These are phyloP conservation scores for Senecio squalidus DNA, from an alignment of 140 eudicot genomes.

Conservation along the genomic window DNA sequence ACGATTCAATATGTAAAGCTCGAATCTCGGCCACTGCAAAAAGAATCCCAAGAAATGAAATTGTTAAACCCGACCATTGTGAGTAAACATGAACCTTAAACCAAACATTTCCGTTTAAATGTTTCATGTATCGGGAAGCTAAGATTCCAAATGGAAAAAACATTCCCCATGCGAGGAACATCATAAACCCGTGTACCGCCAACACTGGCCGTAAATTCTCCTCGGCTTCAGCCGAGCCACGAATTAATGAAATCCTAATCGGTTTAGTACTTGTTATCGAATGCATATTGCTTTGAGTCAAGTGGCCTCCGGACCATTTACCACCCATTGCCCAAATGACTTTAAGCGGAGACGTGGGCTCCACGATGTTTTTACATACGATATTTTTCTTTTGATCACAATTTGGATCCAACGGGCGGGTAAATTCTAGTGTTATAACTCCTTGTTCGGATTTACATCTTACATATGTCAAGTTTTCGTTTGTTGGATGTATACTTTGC, in stretches of 20 bases:
- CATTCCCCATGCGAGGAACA: slow-evolving; percentile 95
- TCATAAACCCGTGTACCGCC: slow-evolving; percentile 93
- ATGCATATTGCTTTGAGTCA: slow-evolving; percentile 81
- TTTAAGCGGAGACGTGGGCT: slow-evolving; percentile 77
- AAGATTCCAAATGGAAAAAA: slow-evolving; percentile 79
- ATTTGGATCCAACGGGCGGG: slow-evolving; percentile 73
- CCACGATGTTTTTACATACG: slow-evolving; percentile 73
- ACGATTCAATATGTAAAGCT: slow-evolving; percentile 45
- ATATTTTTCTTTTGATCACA: slow-evolving; percentile 46
- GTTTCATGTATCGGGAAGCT: slow-evolving; percentile 79
- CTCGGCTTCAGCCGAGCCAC: slow-evolving; percentile 87
- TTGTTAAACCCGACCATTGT: slow-evolving; percentile 85
- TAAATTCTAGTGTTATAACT: slow-evolving; percentile 77
- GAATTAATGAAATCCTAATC: slow-evolving; percentile 59
- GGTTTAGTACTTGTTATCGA: slow-evolving; percentile 61
- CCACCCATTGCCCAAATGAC: slow-evolving; percentile 97
- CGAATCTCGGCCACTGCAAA: slow-evolving; percentile 92
- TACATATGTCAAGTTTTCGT: slow-evolving; percentile 75
- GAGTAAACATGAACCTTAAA: slow-evolving; percentile 73
- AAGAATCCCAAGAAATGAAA: slow-evolving; percentile 74
- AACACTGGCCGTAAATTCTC: slow-evolving; percentile 81
- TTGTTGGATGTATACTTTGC: slow-evolving; percentile 55
- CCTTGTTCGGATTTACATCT: slow-evolving; percentile 91
- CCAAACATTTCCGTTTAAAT: slow-evolving; percentile 75
- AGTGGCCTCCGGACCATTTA: slow-evolving; percentile 55